A percentile compares a stretch with the other conserved stretches of the same genome.
Evolutionary conservation across 75 land plant species (phyloP).

Genomic region (Sequoia sempervirens): DNA sequence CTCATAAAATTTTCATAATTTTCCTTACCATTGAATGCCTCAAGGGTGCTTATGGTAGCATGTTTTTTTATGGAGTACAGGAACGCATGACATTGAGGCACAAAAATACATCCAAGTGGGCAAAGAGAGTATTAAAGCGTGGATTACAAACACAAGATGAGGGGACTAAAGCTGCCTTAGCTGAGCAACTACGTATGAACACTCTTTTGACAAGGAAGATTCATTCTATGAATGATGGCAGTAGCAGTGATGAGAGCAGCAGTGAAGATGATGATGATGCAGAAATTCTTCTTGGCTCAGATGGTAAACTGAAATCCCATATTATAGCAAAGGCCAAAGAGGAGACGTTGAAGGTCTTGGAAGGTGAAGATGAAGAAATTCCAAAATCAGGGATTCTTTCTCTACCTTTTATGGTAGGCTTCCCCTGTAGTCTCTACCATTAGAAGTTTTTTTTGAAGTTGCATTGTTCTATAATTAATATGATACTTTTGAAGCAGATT

Average conservation of each 20-base stretch:
- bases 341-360: slow-evolving; percentile 38
- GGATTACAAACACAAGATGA: slow-evolving; percentile 78
- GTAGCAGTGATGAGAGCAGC: slow-evolving; percentile 45
- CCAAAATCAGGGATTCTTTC: slow-evolving; percentile 70
- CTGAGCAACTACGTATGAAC: slow-evolving; percentile 75
- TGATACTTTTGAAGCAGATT: not conserved
- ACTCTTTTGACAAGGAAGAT: slow-evolving; percentile 69
- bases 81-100: slow-evolving; percentile 92
- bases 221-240: slow-evolving; percentile 47
- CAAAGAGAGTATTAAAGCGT: slow-evolving; percentile 72
- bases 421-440: not conserved
- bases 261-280: slow-evolving; percentile 38
- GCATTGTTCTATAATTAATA: not conserved
- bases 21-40: not conserved
- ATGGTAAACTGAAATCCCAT: slow-evolving; percentile 23
- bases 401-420: slow-evolving; percentile 83
- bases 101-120: slow-evolving; percentile 84
- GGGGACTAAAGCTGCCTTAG: slow-evolving; percentile 78
- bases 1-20: not conserved
- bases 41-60: not conserved
- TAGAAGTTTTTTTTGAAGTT: not conserved
- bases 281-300: slow-evolving; percentile 17
- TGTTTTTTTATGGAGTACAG: slow-evolving; percentile 35
- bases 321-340: slow-evolving; percentile 50
- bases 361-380: slow-evolving; percentile 55